Conservation (phyloP, 2,329 filamentous ascomycete genomes). For the Claviceps monticola region DNA sequence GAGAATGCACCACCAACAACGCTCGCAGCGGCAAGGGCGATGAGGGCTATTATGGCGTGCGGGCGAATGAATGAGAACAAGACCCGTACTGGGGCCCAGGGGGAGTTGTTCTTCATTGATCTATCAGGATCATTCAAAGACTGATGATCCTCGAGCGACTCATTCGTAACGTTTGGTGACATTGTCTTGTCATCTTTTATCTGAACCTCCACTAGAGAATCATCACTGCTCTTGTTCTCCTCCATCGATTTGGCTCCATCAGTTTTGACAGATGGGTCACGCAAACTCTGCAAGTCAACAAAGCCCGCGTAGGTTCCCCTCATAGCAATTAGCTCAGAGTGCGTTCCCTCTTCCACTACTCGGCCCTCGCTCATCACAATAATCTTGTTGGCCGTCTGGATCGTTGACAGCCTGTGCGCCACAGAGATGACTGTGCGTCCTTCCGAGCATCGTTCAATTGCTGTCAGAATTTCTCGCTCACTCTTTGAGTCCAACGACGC, state of each 20-base stretch:
- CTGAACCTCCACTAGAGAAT: not conserved
- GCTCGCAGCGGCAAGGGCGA: slow-evolving; percentile 1
- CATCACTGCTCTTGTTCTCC: not conserved
- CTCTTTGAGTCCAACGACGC: slow-evolving; percentile 3
- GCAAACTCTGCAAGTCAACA: slow-evolving; percentile 17
- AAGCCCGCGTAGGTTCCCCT: slow-evolving; percentile 36
- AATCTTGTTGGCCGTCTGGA: slow-evolving; percentile 14
- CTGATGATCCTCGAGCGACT: not conserved
- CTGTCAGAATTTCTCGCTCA: slow-evolving; percentile 2
- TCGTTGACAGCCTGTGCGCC: slow-evolving; percentile 4
- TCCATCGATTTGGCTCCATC: not conserved
- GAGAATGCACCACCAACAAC: slow-evolving; percentile 42
- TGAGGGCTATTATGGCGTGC: slow-evolving; percentile 4
- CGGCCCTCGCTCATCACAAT: slow-evolving; percentile 29
- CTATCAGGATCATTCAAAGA: not conserved
- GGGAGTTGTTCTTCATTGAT: not conserved
- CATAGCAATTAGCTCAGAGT: slow-evolving; percentile 8
- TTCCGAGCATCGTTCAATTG: not conserved
- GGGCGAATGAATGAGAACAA: slow-evolving; percentile 4
- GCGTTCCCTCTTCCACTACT: slow-evolving; percentile 1
- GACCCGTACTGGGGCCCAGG: not conserved
- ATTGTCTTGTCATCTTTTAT: not conserved
- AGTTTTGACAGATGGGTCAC: slow-evolving; percentile 5
- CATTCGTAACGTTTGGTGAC: not conserved
- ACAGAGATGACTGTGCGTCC: slow-evolving; percentile 2